Conservation (phyloP, 306 rosid genomes). For the Canavalia gladiata region DNA sequence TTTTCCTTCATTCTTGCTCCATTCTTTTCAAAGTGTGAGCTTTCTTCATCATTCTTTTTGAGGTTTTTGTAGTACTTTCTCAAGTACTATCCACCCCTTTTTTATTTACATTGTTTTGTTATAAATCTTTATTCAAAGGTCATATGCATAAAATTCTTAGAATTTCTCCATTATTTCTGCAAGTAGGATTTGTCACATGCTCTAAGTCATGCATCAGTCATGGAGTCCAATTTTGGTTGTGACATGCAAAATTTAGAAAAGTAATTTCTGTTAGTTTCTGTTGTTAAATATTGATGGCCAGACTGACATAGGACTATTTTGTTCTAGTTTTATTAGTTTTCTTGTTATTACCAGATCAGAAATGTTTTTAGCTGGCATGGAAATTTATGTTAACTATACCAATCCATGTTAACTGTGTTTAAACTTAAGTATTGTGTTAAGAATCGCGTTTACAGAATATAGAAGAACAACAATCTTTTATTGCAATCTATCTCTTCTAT, state of each 20-base stretch:
- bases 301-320: background rate
- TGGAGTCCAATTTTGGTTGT: background rate
- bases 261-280: background rate
- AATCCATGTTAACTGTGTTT: background rate
- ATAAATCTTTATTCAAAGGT: no score
- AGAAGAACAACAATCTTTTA: background rate
- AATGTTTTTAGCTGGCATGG: background rate
- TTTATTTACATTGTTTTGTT: no score
- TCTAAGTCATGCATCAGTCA: background rate
- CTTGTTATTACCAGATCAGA: background rate
- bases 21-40: no score
- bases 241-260: conserved; percentile 7
- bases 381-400: background rate
- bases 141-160: background rate
- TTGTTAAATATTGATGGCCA: background rate
- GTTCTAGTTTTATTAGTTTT: background rate
- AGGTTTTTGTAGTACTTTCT: no score
- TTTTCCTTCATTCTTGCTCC: no score
- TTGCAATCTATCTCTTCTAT: background rate
- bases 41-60: no score
- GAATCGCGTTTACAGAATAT: background rate
- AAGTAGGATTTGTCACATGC: no score
- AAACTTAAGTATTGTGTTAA: background rate
- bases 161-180: no score
- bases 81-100: no score